These are phyloP conservation scores for Phycomyces blakesleeanus DNA, from an alignment of 192 early-diverging fungal genomes.

Conservation along the genomic window DNA sequence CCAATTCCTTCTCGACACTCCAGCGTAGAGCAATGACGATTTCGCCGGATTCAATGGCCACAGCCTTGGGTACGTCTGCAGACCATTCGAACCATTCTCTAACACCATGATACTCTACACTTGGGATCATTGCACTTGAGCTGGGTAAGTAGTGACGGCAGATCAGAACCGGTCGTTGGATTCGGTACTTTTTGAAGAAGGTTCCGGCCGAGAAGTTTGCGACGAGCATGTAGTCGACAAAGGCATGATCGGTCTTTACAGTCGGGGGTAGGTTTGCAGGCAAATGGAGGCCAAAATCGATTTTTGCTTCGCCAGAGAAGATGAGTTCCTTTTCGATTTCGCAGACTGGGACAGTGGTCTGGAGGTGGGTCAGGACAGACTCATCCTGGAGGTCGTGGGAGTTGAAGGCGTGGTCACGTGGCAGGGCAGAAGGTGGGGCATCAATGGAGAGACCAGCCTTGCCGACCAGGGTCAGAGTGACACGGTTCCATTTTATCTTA, in stretches of 20 bases:
- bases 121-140: conserved; percentile 34
- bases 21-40: conserved; percentile 30
- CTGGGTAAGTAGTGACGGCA: conserved; percentile 35
- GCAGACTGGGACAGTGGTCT: conserved; percentile 23
- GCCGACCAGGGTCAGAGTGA: conserved; percentile 30
- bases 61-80: conserved; percentile 32
- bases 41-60: conserved; percentile 33
- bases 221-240: conserved; percentile 30
- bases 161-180: conserved; percentile 23
- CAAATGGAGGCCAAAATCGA: conserved; percentile 36
- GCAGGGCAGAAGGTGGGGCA: conserved; percentile 5
- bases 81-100: conserved; percentile 36
- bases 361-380: conserved; percentile 8
- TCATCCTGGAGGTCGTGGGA: conserved; percentile 4
- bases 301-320: conserved; percentile 24
- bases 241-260: conserved; percentile 28
- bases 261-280: conserved; percentile 30
- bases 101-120: conserved; percentile 16
- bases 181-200: conserved; percentile 31
- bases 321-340: conserved; percentile 38
- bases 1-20: conserved; percentile 35
- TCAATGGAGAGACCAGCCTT: conserved; percentile 26
- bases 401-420: conserved; percentile 1
- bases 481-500: conserved; percentile 34
- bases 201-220: conserved; percentile 33